Base-by-base conservation (phyloP, 768 basidiomycete species). In the Boletellus sp. region DNA sequence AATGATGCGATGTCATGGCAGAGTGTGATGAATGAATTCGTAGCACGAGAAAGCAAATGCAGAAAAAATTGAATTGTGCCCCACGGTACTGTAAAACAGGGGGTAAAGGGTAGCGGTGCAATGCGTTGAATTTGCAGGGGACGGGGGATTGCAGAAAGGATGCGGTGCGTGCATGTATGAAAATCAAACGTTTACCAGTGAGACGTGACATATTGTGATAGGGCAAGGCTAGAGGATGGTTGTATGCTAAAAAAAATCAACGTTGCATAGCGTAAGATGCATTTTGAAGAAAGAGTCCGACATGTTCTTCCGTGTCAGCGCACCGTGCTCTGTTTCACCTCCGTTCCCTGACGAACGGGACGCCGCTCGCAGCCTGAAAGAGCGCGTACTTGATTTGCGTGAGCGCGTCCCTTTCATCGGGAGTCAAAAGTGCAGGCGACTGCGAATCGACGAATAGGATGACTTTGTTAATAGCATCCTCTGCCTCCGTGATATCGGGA, bases 381-480 rank as follows among this genome's bases (percentile, higher is more conserved):
- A 84, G 69, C 17, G 74, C 75, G 45, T 65, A 70, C 64, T 81
- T 82, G 58, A 84, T 70, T 41, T 73, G 69, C 17, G 64, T 54
- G 37, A 84, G 76, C 23, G 61, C 62, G 43, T 63, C 63, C 39
- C 73, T 74, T 56, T 77, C 76, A 44, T 60, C 66, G 8, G 48
- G 43, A 34, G 60, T 63, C 53, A 74, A 50, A 7, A 72, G 53
- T 19, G 57, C 39, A 9, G 63, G 63, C 35, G 60, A 55, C 42
- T 69, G 71, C 28, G 70, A 65, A 61, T 83, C 78, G 53, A 84
- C 62, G 52, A 75, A 85, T 12, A 67, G 38, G 53, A 84, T 72
- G 49, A 85, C 69, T 54, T 70, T 78, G 61, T 79, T 74, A 45
- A 84, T 64, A 22, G 80, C 76, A 10, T 74, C 73, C 43, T 84